Conservation (phyloP, 176 grass and related monocot genomes). For the Carex myosuroides region DNA sequence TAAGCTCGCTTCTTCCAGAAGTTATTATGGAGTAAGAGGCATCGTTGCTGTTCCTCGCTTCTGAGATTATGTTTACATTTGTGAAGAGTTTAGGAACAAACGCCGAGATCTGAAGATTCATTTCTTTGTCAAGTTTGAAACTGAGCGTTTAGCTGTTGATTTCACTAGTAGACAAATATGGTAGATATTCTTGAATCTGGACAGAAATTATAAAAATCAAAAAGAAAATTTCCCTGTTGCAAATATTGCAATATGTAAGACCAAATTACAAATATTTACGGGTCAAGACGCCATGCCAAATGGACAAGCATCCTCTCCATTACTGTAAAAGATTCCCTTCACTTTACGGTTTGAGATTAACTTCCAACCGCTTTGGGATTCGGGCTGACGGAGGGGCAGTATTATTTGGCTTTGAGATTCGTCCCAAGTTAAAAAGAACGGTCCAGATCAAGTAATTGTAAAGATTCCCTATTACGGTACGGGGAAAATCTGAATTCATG, state of each 20-base stretch:
- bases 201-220: background rate
- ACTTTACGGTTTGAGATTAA: too few relatives aligned
- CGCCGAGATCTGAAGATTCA: background rate
- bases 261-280: background rate
- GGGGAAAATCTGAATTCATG: too few relatives aligned
- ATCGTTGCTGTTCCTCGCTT: background rate
- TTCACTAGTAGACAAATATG: background rate
- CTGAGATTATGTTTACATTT: background rate
- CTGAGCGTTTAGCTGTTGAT: background rate
- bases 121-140: background rate
- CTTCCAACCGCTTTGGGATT: too few relatives aligned
- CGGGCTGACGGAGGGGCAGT: too few relatives aligned
- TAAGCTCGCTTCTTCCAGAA: background rate
- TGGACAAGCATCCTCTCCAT: too few relatives aligned
- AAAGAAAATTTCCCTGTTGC: background rate
- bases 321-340: too few relatives aligned
- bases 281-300: too few relatives aligned
- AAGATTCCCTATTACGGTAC: too few relatives aligned
- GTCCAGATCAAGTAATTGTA: too few relatives aligned
- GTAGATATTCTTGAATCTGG: background rate
- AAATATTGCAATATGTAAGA: background rate
- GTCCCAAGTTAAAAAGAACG: too few relatives aligned
- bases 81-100: background rate
- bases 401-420: too few relatives aligned
- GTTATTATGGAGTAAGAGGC: too few relatives aligned